Conservation (phyloP, 148 eudicot species). For the Vaccinium vitisidaea region DNA sequence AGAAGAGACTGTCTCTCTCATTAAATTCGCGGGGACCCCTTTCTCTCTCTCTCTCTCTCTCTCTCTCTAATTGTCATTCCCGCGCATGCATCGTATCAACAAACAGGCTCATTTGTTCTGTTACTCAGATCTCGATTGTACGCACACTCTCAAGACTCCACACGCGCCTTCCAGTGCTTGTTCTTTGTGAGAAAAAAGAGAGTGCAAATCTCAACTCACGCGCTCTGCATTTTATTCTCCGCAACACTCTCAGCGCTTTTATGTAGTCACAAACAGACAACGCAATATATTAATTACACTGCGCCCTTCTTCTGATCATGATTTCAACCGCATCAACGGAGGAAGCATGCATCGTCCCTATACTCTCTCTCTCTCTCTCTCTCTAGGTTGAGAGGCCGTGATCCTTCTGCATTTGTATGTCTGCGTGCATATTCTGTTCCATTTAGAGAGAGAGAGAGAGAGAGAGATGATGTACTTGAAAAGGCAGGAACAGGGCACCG, state of each 20-base stretch:
- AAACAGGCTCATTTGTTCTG: neutral
- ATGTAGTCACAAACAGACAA: neutral
- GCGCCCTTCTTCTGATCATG: neutral
- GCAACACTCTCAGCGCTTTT: too few relatives aligned
- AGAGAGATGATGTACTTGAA: conserved; percentile 20
- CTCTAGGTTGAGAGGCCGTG: neutral
- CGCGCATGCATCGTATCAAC: too few relatives aligned
- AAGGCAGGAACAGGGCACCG: conserved; percentile 21
- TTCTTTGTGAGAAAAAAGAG: neutral
- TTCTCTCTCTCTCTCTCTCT: neutral
- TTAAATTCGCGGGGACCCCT: too few relatives aligned
- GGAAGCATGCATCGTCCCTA: neutral
- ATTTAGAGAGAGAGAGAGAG: neutral
- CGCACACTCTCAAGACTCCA: neutral
- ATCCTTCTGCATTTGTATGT: too few relatives aligned
- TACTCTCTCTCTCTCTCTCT: neutral
- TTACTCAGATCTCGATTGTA: neutral
- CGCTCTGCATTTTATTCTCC: too few relatives aligned
- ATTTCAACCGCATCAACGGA: neutral
- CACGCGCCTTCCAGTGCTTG: neutral
- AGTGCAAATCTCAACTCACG: neutral
- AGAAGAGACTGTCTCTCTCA: too few relatives aligned
- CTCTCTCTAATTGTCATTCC: neutral
- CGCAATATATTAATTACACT: too few relatives aligned
- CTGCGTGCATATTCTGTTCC: too few relatives aligned